These are phyloP conservation scores for Ascobolus immersus DNA, from an alignment of 495 filamentous ascomycete species.

Conservation along the genomic window DNA sequence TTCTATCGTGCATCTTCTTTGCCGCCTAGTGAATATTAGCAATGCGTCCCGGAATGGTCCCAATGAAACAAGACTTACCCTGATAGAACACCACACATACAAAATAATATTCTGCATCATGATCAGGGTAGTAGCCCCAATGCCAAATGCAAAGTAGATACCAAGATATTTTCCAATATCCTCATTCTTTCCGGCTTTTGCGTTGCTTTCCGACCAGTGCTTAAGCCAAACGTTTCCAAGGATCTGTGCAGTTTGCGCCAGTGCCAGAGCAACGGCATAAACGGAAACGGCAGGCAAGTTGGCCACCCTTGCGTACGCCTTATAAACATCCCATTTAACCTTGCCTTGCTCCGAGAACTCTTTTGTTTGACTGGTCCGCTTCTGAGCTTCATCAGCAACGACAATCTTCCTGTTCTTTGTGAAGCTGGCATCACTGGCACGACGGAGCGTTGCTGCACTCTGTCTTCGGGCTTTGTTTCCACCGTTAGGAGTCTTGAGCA, in stretches of 20 bases:
- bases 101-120: slow-evolving; percentile 83
- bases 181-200: slow-evolving; percentile 36
- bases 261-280: slow-evolving; percentile 43
- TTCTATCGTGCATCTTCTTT: slow-evolving; percentile 85
- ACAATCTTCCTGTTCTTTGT: slow-evolving; percentile 54
- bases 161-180: slow-evolving; percentile 74
- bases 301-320: slow-evolving; percentile 77
- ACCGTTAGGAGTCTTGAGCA: not conserved
- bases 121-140: slow-evolving; percentile 66
- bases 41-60: slow-evolving; percentile 2
- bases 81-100: slow-evolving; percentile 98
- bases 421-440: slow-evolving; percentile 81
- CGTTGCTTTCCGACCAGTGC: slow-evolving; percentile 62
- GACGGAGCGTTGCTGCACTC: slow-evolving; percentile 54
- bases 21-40: slow-evolving; percentile 35
- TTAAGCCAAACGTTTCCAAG: slow-evolving; percentile 81
- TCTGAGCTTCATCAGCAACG: slow-evolving; percentile 45
- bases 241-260: slow-evolving; percentile 2
- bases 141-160: slow-evolving; percentile 76
- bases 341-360: slow-evolving; percentile 81
- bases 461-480: slow-evolving; percentile 19
- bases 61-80: slow-evolving; percentile 27
- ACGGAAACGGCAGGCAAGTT: slow-evolving; percentile 61
- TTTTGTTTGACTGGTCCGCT: slow-evolving; percentile 51
- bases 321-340: slow-evolving; percentile 82